Base-by-base conservation (phyloP, 495 filamentous ascomycete genomes). In the Penicillium bovifimosum region DNA sequence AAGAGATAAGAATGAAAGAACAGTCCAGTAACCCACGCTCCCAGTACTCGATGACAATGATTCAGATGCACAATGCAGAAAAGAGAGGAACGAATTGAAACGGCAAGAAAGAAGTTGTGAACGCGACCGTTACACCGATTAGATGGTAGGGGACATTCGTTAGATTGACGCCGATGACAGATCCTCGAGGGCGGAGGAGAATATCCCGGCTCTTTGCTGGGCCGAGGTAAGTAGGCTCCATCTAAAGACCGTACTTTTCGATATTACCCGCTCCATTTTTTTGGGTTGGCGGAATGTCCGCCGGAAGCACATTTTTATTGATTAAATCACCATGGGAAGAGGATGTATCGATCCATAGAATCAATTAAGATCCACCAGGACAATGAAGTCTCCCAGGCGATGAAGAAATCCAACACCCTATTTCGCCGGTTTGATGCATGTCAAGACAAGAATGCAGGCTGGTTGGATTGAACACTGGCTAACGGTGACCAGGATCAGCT, bases 31-130 rank as follows among this genome's bases (percentile, higher is more conserved):
- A 61, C 58, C 60, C 58, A 63, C 63, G 63, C 63, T 66, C 58
- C 63, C 55, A 63, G 55, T 63, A 64, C 45, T 64, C 51, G 42
- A 66, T 66, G 63, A 63, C 59, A 65, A 60, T 62, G 59, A 63
- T 53, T 61, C 55, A 55, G 49, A 66, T 66, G 63, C 61, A 54
- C 51, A 20, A 66, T 53, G 60, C 55, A 56, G 55, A 52, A 63
- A 55, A 55, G 55, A 63, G 38, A 58, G 51, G 49, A 57, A 48
- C 35, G 26, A 14, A 31, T 47, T 45, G 59, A 55, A 61, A 54
- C 47, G 32, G 53, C 33, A 52, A 62, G 50, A 52, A 59, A 54
- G 35, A 29, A 41, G 49, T 40, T 14, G 9, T 28, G 27, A 43
- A 29, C 28, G 14, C n/a, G 41, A 50, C 53, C 47, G 47, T 40